Evolutionary conservation across 768 basidiomycete genomes (phyloP), one percentile per base, ranked within the genome.

Genomic region (Dioszegia crocea): DNA sequence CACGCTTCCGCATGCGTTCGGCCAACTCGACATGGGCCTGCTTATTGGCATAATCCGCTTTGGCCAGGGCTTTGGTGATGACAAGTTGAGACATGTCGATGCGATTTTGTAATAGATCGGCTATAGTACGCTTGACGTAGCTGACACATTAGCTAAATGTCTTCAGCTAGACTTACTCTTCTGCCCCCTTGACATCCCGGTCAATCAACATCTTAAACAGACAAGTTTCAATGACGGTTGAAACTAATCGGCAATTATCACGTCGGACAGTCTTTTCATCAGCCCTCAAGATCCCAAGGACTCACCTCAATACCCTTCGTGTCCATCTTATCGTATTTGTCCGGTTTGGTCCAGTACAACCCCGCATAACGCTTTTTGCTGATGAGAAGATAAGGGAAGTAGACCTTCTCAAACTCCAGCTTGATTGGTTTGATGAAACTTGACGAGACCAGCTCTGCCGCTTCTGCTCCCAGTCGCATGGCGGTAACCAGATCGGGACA

Each of bases 311-410:
- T 98, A 71, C 96, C 96, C 79, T 99, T 99, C 1, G 94, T 88
- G 67, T 99, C 96, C 96, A 98, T 98, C 80, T 98, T 98, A 77
- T 99, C 96, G 67, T 89, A 94, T 73, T 91, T 96, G 40, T 97
- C 93, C 12, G 87, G 80, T 63, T 84, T 86, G 1, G 96, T 98
- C 96, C 96, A 99, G 74, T 99, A 98, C 57, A 98, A 79, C 5
- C 96, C 96, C 1, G 96, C 96, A 77, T 99, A 99, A 44, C 96
- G 86, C 79, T 99, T 99, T 80, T 99, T 99, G 82, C 81, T 98
- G 78, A 99, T 99, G 48, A 99, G 85, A 54, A 99, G 78, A 77
- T 98, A 99, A 4, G 96, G 96, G 76, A 88, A 98, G 78, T 99
- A 99, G 4, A 98, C 93, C 76, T 99, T 98, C 75, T 99, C 96